These are phyloP conservation scores for Quercus agrifolia DNA, from an alignment of 306 rosid genomes.

Conservation along the genomic window DNA sequence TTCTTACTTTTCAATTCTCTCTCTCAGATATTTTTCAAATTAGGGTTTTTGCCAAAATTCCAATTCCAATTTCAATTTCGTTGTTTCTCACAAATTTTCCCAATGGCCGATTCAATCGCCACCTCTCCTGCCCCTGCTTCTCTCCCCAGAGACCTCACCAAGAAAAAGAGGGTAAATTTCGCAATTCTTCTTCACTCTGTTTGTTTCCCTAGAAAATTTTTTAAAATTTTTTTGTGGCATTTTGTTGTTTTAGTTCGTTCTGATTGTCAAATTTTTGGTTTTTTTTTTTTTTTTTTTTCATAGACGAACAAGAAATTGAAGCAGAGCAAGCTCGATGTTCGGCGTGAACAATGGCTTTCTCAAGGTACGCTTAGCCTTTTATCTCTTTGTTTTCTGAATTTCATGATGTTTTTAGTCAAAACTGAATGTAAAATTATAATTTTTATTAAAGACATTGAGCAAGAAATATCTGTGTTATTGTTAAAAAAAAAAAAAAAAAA, in stretches of 20 bases:
- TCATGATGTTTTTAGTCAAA: neutral
- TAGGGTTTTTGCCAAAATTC: constrained; percentile 9
- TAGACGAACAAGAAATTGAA: constrained; percentile 58
- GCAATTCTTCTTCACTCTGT: neutral
- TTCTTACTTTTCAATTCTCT: neutral
- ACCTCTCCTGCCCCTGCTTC: constrained; percentile 16
- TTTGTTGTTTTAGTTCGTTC: neutral
- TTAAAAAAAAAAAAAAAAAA: too few relatives aligned
- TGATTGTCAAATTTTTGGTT: neutral
- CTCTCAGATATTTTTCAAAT: neutral
- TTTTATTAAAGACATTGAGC: neutral
- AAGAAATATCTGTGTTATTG: neutral
- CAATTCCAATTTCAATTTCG: neutral
- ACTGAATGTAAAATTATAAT: neutral
- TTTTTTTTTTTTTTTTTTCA: neutral
- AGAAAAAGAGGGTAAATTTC: constrained; percentile 45
- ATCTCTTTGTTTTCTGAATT: neutral
- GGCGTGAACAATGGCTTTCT: constrained; percentile 71
- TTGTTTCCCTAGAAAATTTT: neutral
- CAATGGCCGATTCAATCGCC: constrained; percentile 38
- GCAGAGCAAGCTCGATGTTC: constrained; percentile 68
- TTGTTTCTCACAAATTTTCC: constrained; percentile 13
- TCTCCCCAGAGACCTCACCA: constrained; percentile 33
- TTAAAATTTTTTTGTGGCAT: neutral
- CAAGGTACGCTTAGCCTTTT: constrained; percentile 29